Evolutionary conservation across 208 protist genomes (phyloP).

Genomic region (Porcisia hertigi): DNA sequence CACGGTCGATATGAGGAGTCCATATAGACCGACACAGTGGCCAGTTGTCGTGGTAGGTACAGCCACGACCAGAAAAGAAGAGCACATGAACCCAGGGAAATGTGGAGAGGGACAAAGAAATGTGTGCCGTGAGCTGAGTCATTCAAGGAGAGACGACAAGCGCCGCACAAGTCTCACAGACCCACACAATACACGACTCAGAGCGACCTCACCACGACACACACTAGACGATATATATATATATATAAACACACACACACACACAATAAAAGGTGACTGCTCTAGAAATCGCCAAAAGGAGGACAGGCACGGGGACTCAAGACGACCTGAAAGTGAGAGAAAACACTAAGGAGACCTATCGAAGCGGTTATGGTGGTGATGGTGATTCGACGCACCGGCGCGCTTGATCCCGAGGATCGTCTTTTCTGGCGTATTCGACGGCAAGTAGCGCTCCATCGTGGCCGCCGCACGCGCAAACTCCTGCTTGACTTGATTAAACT

Average conservation of each 20-base stretch:
- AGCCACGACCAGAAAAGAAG: background rate
- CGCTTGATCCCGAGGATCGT: constrained; percentile 81
- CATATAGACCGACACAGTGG: background rate
- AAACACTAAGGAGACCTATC: background rate
- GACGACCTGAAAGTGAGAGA: background rate
- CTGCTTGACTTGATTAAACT: constrained; percentile 90
- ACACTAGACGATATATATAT: background rate
- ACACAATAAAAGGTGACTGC: no score
- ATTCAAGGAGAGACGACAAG: background rate
- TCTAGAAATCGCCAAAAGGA: no score
- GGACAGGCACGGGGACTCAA: no score
- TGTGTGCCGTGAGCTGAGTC: background rate
- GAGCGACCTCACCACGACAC: background rate
- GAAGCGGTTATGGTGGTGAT: constrained; percentile 12
- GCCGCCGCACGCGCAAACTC: constrained; percentile 82
- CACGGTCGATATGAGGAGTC: background rate
- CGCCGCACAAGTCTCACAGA: background rate
- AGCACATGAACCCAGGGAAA: background rate
- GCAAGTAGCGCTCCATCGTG: constrained; percentile 81
- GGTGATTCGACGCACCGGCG: constrained; percentile 43
- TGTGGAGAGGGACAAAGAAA: background rate
- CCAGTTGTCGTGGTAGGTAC: background rate
- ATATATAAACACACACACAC: no score
- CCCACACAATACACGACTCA: background rate
- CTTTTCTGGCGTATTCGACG: constrained; percentile 73